These are phyloP conservation scores for Thalassiosira exigua DNA, from an alignment of 352 stramenopile genomes.

Conservation along the genomic window DNA sequence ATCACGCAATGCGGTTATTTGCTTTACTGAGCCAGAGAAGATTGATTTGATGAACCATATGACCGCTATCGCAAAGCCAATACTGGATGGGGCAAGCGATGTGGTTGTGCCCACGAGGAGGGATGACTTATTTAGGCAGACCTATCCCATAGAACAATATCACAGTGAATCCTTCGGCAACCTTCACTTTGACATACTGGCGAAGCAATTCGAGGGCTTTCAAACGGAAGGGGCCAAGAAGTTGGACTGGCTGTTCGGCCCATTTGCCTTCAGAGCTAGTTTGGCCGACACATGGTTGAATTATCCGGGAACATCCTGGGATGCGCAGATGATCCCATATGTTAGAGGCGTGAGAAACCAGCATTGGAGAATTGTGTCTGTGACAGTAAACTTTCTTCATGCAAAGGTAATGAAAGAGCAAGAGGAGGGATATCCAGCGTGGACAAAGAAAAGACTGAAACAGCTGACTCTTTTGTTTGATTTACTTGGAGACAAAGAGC, in stretches of 20 bases:
- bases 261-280: constrained; percentile 55
- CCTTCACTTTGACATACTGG: constrained; percentile 63
- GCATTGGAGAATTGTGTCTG: constrained; percentile 49
- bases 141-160: constrained; percentile 80
- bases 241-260: constrained; percentile 76
- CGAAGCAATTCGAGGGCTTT: constrained; percentile 42
- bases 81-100: constrained; percentile 39
- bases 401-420: constrained; percentile 66
- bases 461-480: constrained; percentile 72
- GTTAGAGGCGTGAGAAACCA: constrained; percentile 41
- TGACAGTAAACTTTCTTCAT: constrained; percentile 59
- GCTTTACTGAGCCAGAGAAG: constrained; percentile 75
- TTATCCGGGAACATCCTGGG: constrained; percentile 64
- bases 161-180: constrained; percentile 75
- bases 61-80: constrained; percentile 22
- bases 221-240: constrained; percentile 19
- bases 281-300: constrained; percentile 59
- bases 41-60: constrained; percentile 67
- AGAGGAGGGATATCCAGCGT: constrained; percentile 64
- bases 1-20: constrained; percentile 41
- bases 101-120: constrained; percentile 55
- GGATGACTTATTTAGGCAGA: constrained; percentile 55
- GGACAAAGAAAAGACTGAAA: constrained; percentile 65
- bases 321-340: constrained; percentile 74
- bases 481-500: constrained; percentile 52